Base-by-base conservation (phyloP, 768 basidiomycete species). In the Tricholoma matsutake region DNA sequence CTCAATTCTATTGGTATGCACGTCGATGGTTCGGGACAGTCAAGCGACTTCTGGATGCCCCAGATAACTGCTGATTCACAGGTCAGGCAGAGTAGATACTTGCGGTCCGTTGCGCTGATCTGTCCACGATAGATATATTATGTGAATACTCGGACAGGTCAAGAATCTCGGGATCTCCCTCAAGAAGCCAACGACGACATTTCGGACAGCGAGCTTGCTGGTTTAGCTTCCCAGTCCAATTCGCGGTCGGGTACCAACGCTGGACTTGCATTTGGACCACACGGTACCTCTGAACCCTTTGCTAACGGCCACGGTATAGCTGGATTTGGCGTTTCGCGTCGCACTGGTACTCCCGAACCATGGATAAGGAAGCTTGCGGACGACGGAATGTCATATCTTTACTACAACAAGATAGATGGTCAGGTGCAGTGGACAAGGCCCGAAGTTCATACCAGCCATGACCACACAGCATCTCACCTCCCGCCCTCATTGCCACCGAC, bases 21-120 rank as follows among this genome's bases (percentile, higher is more conserved):
- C n/a, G 65, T 62, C 53, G 73, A 73, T 56, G 70, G 61, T 51
- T 73, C 78, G 10, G 75, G 73, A 20, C 77, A 82, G 66, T 81
- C 83, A 9, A 88, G 83, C 66, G 91, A 96, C 66, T 96, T 88
- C 74, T 98, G 96, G 96, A 86, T 95, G 71, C 96, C 96, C 10
- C 84, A 87, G 66, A 85, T 96, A 39, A 90, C 91, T 2, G 75
- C 81, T 47, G 86, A 91, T 66, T 92, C 93, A 55, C 92, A 92
- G 83, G 94, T 91, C 69, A 70, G 86, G 74, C 29, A 25, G 10
- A 31, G 32, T 22, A 25, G 41, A 56, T 11, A 41, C 10, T 45
- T 34, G 16, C 37, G 37, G 7, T 11, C 31, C n/a, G 43, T 45
- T 51, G 34, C 37, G 49, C 49, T 53, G 55, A 20, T 58, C 52